Base-by-base conservation (phyloP, 371 early-diverging fungal genomes). In the Vairimorpha apis region DNA sequence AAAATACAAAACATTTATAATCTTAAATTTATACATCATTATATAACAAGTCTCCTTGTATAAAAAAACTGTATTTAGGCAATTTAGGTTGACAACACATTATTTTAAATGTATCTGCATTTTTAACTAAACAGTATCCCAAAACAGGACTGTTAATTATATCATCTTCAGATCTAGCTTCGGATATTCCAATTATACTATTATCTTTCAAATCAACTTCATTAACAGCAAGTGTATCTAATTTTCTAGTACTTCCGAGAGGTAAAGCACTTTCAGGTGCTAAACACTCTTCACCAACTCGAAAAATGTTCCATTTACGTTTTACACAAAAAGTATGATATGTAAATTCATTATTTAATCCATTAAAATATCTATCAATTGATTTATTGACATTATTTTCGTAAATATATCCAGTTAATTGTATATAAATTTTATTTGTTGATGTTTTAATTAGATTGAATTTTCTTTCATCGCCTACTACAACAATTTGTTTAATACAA, bases 221-320 rank as follows among this genome's bases (percentile, higher is more conserved):
- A 32, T 64, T 53, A 10, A 78, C 76, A 7, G 62, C 75, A 8
- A 67, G 56, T 16, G 68, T 67, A 14, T 66, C 67, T 18, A 79
- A 67, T 55, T 81, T 76, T 63, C 79, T 76, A 14, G 74, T 51
- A 2, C 76, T 67, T 18, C 83, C 83, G 0, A 83, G 60, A 13
- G 83, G 83, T 30, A 83, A 67, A 2, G 83, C 83, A 49, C 76
- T 79, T 43, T 65, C 72, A 4, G 83, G 83, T 56, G 81, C 79
- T 35, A 80, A 63, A 68, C 68, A 74, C 59, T 81, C 80, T 44
- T 83, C 81, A 23, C 80, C 81, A 35, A 81, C 60, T 37, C 76
- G 70, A 2, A 83, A 70, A 32, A 80, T 59, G 21, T 43, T 69
- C 37, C 67, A 78, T n/a, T 72, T 65, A n/a, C 56, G 33, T 58